Percentiles rank a stretch among this genome's conserved stretches.
Evolutionary conservation across 345 rosid genomes (phyloP).

Genomic region (Euphorbia pulcherrima): DNA sequence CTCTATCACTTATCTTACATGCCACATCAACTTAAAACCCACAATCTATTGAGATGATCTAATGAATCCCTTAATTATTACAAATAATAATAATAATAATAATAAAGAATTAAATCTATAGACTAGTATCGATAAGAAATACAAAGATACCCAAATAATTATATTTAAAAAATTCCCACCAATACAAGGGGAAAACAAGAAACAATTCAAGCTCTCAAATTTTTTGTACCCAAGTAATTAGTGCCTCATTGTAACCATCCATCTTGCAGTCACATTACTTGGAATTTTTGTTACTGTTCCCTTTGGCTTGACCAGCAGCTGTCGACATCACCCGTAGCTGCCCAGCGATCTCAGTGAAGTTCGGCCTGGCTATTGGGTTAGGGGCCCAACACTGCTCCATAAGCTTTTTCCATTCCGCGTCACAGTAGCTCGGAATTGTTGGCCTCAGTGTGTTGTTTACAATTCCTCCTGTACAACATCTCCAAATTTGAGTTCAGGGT

Average conservation of each 20-base stretch:
- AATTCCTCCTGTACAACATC: constrained; percentile 40
- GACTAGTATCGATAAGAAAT: background rate
- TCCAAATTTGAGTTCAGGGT: background rate
- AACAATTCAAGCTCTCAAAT: too few species aligned
- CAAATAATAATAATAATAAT: background rate
- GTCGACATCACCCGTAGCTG: constrained; percentile 13
- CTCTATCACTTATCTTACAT: too few species aligned
- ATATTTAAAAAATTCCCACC: background rate
- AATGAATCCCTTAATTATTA: background rate
- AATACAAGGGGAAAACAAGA: too few species aligned
- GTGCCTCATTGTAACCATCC: too few species aligned
- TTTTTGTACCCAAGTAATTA: too few species aligned
- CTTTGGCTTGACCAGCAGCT: constrained; percentile 12
- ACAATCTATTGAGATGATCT: too few species aligned
- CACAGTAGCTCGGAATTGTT: constrained; percentile 35
- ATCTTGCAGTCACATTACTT: constrained; percentile 6
- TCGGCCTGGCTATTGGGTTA: constrained; percentile 10
- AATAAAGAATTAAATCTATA: background rate
- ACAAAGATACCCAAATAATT: background rate
- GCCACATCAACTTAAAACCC: too few species aligned
- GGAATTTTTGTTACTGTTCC: background rate
- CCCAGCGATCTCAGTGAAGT: constrained; percentile 12
- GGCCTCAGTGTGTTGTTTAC: constrained; percentile 50
- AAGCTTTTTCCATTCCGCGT: constrained; percentile 25
- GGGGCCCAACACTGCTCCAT: constrained; percentile 23